Base-by-base conservation (phyloP, 768 basidiomycete genomes). In the Tricholoma hemisulphureum region DNA sequence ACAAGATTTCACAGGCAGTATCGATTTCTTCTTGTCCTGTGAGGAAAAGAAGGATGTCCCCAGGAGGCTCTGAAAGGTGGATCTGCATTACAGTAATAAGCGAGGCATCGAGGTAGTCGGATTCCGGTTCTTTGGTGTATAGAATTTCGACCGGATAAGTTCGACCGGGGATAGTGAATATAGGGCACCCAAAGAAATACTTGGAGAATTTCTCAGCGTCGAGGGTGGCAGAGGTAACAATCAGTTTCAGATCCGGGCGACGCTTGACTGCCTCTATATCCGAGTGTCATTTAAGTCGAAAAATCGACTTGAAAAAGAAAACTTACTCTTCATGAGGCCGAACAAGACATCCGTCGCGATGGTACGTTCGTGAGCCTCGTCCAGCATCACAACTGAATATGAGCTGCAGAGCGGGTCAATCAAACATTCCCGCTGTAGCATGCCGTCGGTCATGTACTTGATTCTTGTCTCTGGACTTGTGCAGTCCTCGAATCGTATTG, bases 391-490 rank as follows among this genome's bases (percentile, higher is more conserved):
- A 54, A 98, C 93, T 2, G 93, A 93, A 70, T 99, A 99, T 48
- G 86, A 83, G 59, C 87, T 91, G 70, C 94, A 88, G 59, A 97
- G 86, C 5, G 96, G 96, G 67, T 99, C 97, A 68, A 98, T 91
- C 53, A 99, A 78, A 62, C 90, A 93, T 79, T 99, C 97, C 75
- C 97, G 85, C 67, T 98, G 93, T 23, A 99, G 82, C 94, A 99
- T 98, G 77, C 97, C 97, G 69, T 98, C 97, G 67, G 97, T 99
- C 97, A 99, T 98, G 82, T 97, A 99, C 74, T 98, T 99, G 82
- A 99, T 99, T 68, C 91, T 87, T 3, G 97, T 98, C 75, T 99
- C 97, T 3, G 97, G 96, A 68, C 94, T 91, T 6, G 97, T 98
- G 73, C 96, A 95, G 73, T 99, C 97, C 76, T 99, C 97, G 72